Conservation (phyloP, 352 stramenopile genomes). For the Globisporangium recalcitrans region DNA sequence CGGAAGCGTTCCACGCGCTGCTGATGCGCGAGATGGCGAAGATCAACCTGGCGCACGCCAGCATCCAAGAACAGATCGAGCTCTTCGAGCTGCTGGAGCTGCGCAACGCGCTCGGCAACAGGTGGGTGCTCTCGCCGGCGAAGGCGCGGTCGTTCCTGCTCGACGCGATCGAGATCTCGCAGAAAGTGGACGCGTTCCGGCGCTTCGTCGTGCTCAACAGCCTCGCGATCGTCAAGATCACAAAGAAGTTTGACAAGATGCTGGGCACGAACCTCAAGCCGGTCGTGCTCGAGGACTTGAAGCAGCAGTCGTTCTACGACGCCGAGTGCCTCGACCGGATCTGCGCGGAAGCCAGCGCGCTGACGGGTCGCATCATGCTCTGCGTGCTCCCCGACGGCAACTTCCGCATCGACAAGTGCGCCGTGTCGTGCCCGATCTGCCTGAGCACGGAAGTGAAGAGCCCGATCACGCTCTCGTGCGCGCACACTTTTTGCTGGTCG, state of each 20-base stretch:
- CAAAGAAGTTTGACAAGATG: constrained; percentile 79
- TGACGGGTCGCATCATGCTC: constrained; percentile 69
- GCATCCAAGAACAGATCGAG: constrained; percentile 50
- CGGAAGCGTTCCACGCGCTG: constrained; percentile 24
- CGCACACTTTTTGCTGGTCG: constrained; percentile 80
- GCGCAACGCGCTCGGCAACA: constrained; percentile 37
- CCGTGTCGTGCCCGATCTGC: constrained; percentile 67
- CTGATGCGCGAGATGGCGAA: constrained; percentile 49
- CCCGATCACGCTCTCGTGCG: constrained; percentile 64
- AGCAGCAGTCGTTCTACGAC: constrained; percentile 63
- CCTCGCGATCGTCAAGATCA: constrained; percentile 74
- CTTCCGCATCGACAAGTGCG: constrained; percentile 38
- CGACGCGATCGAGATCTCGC: constrained; percentile 53
- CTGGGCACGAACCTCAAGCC: constrained; percentile 27
- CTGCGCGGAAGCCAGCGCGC: constrained; percentile 35
- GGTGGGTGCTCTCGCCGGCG: constrained; percentile 49
- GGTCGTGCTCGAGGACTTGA: constrained; percentile 46
- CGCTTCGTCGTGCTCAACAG: constrained; percentile 78
- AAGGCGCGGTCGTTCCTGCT: constrained; percentile 51
- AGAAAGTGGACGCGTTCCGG: constrained; percentile 64
- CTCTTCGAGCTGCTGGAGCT: constrained; percentile 32
- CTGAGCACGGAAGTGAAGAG: constrained; percentile 56
- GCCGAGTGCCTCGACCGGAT: constrained; percentile 46
- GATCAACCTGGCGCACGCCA: constrained; percentile 51
- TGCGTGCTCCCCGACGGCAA: constrained; percentile 65